phyloP scores from a whole-genome alignment of 768 basidiomycete species.

The Phylloporus rhodoxanthus region DNA sequence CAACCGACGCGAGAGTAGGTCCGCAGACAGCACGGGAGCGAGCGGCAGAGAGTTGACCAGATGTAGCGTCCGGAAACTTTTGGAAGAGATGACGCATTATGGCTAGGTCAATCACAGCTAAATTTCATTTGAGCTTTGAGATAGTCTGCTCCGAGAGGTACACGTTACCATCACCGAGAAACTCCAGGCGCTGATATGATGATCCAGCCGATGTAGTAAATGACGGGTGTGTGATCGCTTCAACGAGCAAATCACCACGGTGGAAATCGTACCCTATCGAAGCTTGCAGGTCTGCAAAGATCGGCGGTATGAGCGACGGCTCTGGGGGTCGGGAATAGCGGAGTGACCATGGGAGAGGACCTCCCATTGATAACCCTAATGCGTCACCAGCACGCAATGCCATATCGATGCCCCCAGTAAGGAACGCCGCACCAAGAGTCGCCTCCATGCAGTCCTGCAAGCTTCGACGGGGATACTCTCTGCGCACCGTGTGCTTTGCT shows the following conservation, averaged over 20 bases:
- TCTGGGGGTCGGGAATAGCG: conserved; percentile 41
- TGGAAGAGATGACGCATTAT: conserved; percentile 66
- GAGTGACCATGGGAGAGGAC: conserved; percentile 58
- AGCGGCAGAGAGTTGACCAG: conserved; percentile 70
- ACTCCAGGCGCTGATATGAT: conserved; percentile 84
- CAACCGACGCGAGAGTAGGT: conserved; percentile 62
- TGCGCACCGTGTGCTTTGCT: conserved; percentile 30
- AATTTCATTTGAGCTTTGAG: conserved; percentile 6
- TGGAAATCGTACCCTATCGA: conserved; percentile 66
- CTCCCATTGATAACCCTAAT: conserved; percentile 71
- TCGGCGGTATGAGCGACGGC: conserved; percentile 34
- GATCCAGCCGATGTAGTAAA: conserved; percentile 47
- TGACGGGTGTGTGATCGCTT: conserved; percentile 85
- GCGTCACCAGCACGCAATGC: conserved; percentile 58
- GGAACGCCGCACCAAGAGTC: conserved; percentile 68
- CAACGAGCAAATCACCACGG: conserved; percentile 54
- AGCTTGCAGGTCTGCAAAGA: conserved; percentile 55
- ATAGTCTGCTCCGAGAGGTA: not conserved
- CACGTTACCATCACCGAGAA: conserved; percentile 78
- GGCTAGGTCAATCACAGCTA: conserved; percentile 68
- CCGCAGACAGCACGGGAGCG: conserved; percentile 69
- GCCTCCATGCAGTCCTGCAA: conserved; percentile 90
- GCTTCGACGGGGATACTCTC: conserved; percentile 59
- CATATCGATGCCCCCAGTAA: conserved; percentile 65
- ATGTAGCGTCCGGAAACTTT: conserved; percentile 65